phyloP scores from a whole-genome alignment of 2,329 filamentous ascomycete species.

The Xylaria sp. region DNA sequence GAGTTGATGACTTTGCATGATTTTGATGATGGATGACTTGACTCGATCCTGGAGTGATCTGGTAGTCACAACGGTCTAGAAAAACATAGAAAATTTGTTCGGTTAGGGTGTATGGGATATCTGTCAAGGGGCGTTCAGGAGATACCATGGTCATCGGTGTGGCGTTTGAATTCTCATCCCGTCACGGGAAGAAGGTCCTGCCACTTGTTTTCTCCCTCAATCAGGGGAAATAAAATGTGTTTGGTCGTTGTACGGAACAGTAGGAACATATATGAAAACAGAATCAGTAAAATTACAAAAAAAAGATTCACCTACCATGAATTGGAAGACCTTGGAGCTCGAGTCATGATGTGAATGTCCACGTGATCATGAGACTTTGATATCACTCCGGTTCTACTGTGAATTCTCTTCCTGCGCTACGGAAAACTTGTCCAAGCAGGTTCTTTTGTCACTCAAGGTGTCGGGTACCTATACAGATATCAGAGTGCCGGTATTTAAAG shows the following conservation, averaged over 20 bases:
- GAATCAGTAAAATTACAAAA: background rate
- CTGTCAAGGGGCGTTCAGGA: slow-evolving; percentile 18
- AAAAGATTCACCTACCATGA: slow-evolving; percentile 6
- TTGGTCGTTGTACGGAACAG: background rate
- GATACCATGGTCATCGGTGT: slow-evolving; percentile 30
- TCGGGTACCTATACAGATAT: too few relatives aligned
- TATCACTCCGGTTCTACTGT: background rate
- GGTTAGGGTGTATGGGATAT: slow-evolving; percentile 8
- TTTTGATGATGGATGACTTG: slow-evolving; percentile 13
- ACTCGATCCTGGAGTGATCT: slow-evolving; percentile 15
- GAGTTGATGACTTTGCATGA: slow-evolving; percentile 13
- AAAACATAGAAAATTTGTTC: background rate
- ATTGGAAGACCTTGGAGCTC: background rate
- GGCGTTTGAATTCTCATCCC: slow-evolving; percentile 24
- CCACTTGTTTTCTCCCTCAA: slow-evolving; percentile 12
- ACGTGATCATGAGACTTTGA: background rate
- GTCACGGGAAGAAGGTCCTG: slow-evolving; percentile 1
- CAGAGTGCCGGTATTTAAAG: background rate
- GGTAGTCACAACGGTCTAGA: slow-evolving; percentile 15
- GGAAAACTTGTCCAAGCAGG: background rate
- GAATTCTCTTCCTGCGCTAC: background rate
- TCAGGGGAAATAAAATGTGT: slow-evolving; percentile 3
- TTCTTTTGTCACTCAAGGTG: background rate
- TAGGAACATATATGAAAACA: slow-evolving; percentile 1
- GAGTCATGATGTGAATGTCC: background rate